Evolutionary conservation across 768 basidiomycete species (phyloP), one percentile per base, ranked within the genome.

Genomic region (Suillus americanus): DNA sequence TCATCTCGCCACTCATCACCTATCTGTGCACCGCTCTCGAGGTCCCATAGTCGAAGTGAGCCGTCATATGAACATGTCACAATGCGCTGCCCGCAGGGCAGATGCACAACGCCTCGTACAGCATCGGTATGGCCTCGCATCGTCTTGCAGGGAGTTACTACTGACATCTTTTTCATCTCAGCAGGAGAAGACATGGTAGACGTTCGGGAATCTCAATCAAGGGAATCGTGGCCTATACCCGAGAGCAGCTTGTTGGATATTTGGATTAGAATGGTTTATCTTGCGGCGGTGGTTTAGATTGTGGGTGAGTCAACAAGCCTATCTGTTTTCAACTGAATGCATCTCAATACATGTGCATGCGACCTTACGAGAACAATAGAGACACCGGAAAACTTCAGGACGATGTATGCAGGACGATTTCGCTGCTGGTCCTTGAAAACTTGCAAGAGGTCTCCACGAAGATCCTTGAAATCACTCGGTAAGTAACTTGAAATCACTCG

Each of bases 1-100:
- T 5, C 38, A 16, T 40, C 38, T 16, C 38, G 5, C 38, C 38
- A 40, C 38, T 40, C 53, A 0, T 62, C 53, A 28, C 51, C 66
- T 8, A 60, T 20, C 12, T 30, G 55, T 25, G 77, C 77, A 65
- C 81, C 80, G 9, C 28, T 50, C 41, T 59, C 63, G 3, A 43
- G 0, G 59, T 68, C 33, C 67, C 67, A 68, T 28, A 67, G 4
- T 30, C 66, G 63, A 10, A 68, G 41, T n/a, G 67, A 64, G 2
- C 40, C 16, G 54, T 67, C 67, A 3, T 4, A n/a, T 3, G 67
- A 64, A 51, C 50, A 57, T n/a, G 57, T 68, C 14, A 64, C 54
- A 12, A 68, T 46, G 35, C 38, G 1, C 30, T 30, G 30, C 48
- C 33, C 53, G 6, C 50, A 9, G 14, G 33, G 7, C 4, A 51